These are phyloP conservation scores for Polymyxa betae DNA, from an alignment of 208 protist species.

Conservation along the genomic window DNA sequence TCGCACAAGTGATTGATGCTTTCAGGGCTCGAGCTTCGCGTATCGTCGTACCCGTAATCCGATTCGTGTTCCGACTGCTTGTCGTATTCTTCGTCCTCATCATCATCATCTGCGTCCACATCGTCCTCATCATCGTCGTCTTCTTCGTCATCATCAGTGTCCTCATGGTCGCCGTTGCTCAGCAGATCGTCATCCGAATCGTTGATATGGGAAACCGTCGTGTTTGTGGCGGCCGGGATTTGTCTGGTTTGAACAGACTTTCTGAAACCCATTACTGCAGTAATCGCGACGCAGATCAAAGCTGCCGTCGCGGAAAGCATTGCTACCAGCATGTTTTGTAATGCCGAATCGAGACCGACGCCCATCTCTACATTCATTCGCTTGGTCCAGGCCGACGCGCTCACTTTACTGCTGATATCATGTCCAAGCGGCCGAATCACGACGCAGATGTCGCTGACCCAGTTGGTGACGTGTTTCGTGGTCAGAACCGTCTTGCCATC, in stretches of 20 bases:
- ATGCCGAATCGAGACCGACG: background rate
- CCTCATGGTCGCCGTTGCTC: background rate
- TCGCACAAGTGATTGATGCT: too few species aligned
- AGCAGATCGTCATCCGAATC: too few species aligned
- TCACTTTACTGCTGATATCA: slow-evolving; percentile 1
- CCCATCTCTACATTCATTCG: background rate
- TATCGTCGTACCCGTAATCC: too few species aligned
- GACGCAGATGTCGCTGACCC: background rate
- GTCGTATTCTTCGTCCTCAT: too few species aligned
- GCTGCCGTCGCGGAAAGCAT: background rate
- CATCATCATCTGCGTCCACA: too few species aligned
- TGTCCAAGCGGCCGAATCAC: background rate
- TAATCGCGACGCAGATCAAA: background rate
- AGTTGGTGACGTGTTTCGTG: background rate
- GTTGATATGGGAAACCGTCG: background rate
- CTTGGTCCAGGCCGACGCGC: background rate
- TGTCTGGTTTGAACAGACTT: background rate
- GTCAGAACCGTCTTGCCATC: background rate
- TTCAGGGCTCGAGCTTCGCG: too few species aligned
- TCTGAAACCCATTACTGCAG: background rate
- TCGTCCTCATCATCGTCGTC: background rate
- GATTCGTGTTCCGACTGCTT: too few species aligned
- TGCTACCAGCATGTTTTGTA: background rate
- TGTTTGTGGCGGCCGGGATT: too few species aligned
- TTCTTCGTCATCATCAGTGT: background rate